Evolutionary conservation across 1,284 basidiomycete genomes (phyloP), one percentile per base, ranked within the genome.

Genomic region (Ustilago tritici): DNA sequence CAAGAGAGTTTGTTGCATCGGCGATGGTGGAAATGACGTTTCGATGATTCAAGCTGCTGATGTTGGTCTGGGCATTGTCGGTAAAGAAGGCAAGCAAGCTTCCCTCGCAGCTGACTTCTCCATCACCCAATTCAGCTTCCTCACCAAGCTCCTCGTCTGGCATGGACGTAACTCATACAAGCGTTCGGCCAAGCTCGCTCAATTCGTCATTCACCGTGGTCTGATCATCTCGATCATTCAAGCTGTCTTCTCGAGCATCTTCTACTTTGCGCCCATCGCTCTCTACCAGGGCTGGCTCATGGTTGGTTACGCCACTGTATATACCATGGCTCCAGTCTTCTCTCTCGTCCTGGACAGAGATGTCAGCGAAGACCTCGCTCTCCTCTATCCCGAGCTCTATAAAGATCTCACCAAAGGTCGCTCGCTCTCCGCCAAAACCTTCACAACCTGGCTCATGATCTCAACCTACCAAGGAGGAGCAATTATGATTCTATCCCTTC

Each of bases 261-360:
- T 99, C 88, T 99, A 97, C 88, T 99, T 98, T 88, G 95, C 96
- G 0, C 97, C 97, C 0, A 98, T 99, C 79, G 96, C 96, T 0
- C 88, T 99, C 59, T 99, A 98, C 86, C 97, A 99, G 81, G 96
- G 96, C 0, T 99, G 95, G 95, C 88, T 99, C 47, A 93, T 98
- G 92, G 94, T 93, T 15, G 97, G 97, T 10, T 99, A 99, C 87
- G 95, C 97, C 10, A 99, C 97, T 0, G 89, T 95, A 12, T 99
- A 98, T 86, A 98, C 97, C 1, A 98, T 98, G 95, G 95, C 95
- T 0, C 96, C 96, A 0, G 96, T 98, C 7, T 98, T 98, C 87
- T 98, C 95, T 53, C 89, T 99, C 56, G 97, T 99, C 1, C 89
- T 99, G 59, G 97, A 99, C 87, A 90, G 92, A 53, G 97, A 99